Evolutionary conservation across 2,329 filamentous ascomycete species (phyloP).

Genomic region (Geosmithia putterillii): DNA sequence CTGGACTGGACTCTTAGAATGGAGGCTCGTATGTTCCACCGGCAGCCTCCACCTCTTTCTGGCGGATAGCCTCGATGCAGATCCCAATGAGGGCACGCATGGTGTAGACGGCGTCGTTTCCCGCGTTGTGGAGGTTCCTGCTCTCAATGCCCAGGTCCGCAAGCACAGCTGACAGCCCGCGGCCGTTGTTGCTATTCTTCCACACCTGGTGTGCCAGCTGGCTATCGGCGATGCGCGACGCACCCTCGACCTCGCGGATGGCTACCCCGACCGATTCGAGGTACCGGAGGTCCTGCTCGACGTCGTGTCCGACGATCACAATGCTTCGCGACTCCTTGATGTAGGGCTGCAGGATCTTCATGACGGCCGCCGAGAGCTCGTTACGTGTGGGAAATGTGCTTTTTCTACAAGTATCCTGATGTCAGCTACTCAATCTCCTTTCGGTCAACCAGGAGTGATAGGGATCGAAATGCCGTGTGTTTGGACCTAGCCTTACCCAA

Average conservation of each 20-base stretch:
- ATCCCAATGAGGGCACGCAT: slow-evolving; percentile 56
- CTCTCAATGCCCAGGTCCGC: slow-evolving; percentile 48
- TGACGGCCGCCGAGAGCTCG: slow-evolving; percentile 21
- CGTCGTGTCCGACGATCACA: slow-evolving; percentile 70
- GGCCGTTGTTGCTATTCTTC: slow-evolving; percentile 35
- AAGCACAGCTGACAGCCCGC: slow-evolving; percentile 50
- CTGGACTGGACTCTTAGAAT: not conserved
- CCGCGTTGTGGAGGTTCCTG: slow-evolving; percentile 69
- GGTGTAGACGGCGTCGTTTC: slow-evolving; percentile 77
- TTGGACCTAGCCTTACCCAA: slow-evolving; percentile 62
- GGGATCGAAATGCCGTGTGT: too few species aligned
- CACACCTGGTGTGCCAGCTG: slow-evolving; percentile 55
- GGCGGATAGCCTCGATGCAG: slow-evolving; percentile 12
- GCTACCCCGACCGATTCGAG: slow-evolving; percentile 54
- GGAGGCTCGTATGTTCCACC: slow-evolving; percentile 7
- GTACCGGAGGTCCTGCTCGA: slow-evolving; percentile 54
- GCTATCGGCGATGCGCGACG: slow-evolving; percentile 63
- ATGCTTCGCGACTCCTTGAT: slow-evolving; percentile 33
- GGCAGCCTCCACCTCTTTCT: slow-evolving; percentile 7
- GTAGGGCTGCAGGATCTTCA: slow-evolving; percentile 20
- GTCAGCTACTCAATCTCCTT: too few species aligned
- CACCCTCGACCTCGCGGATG: slow-evolving; percentile 31
- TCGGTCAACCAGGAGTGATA: too few species aligned
- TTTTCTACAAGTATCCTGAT: slow-evolving; percentile 14
- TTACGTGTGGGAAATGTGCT: slow-evolving; percentile 25